Evolutionary conservation across 2,329 filamentous ascomycete species (phyloP), one percentile per base, ranked within the genome.

Genomic region (Alternaria sp.): DNA sequence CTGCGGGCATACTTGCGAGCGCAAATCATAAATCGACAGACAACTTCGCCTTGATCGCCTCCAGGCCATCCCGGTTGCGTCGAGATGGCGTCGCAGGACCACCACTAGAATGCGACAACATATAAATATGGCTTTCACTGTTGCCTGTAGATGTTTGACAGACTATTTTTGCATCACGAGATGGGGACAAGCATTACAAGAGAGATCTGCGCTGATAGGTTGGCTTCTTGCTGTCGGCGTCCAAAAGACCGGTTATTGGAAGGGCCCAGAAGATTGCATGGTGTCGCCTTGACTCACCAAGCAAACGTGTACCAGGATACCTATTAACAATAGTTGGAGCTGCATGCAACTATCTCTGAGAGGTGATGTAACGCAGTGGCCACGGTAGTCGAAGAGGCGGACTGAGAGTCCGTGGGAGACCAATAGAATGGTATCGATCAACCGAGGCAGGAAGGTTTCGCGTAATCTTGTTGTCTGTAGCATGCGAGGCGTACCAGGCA

Each of bases 111-210:
- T 59, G 52, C 54, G 59, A 65, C 69, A 65, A 69, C 67, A 66
- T 56, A 38, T 68, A 48, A 63, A 66, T 63, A 63, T 41, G 48
- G 51, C 57, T 41, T 57, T 60, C 54, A 41, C 54, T 51, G 57
- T 40, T 56, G 57, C 51, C 57, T 65, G 59, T 60, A 64, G 56
- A 45, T 67, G 36, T 64, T 63, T 66, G 63, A 57, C 66, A 51
- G 57, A 64, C 68, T 74, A 75, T 74, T 74, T 70, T 72, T 71
- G 66, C 54, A 57, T 64, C 55, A 61, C 64, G 60, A 64, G 64
- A 65, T 63, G 45, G 54, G 32, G 58, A 66, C 67, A 75, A 70
- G 70, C 71, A 63, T 72, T 69, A 75, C 75, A 72, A 43, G 16
- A 28, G 28, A 22, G 27, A 55, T 27, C 27, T 49, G 65, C 55